These are phyloP conservation scores for Cavenderia fasciculata DNA, from an alignment of 78 protist species.

Conservation along the genomic window DNA sequence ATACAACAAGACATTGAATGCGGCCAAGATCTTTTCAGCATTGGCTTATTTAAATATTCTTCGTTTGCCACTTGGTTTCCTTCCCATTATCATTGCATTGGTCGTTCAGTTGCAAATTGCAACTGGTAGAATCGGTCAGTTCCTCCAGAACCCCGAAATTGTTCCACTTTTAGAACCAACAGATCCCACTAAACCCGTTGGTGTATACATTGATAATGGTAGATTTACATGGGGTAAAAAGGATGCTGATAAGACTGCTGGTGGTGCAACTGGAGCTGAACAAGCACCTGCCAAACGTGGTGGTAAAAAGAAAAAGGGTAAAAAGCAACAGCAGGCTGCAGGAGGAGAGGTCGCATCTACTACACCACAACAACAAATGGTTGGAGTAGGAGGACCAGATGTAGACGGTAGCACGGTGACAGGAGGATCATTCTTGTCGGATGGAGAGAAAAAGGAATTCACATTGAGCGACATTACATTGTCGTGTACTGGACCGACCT, in stretches of 20 bases:
- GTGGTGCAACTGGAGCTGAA: too few species aligned
- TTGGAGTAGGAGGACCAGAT: neutral
- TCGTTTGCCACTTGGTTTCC: slow-evolving; percentile 87
- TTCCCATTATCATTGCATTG: slow-evolving; percentile 81
- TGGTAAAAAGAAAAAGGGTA: too few species aligned
- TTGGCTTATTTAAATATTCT: slow-evolving; percentile 89
- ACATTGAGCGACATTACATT: slow-evolving; percentile 26
- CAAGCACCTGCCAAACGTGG: too few species aligned
- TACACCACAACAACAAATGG: too few species aligned
- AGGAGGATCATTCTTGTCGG: too few species aligned
- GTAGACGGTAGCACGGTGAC: neutral
- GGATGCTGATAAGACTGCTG: too few species aligned
- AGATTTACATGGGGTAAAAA: slow-evolving; percentile 44
- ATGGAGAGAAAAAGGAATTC: slow-evolving; percentile 9
- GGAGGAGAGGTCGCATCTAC: too few species aligned
- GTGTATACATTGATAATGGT: slow-evolving; percentile 38
- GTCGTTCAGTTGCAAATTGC: slow-evolving; percentile 81
- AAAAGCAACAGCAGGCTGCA: too few species aligned
- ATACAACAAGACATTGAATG: slow-evolving; percentile 34
- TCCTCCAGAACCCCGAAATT: slow-evolving; percentile 59
- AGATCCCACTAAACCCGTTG: slow-evolving; percentile 19
- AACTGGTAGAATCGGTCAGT: slow-evolving; percentile 69
- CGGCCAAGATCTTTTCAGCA: slow-evolving; percentile 86
- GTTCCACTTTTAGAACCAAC: neutral
- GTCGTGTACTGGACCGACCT: neutral